Base-by-base conservation (phyloP, 2,329 filamentous ascomycete species). In the Lecanosticta acicola region DNA sequence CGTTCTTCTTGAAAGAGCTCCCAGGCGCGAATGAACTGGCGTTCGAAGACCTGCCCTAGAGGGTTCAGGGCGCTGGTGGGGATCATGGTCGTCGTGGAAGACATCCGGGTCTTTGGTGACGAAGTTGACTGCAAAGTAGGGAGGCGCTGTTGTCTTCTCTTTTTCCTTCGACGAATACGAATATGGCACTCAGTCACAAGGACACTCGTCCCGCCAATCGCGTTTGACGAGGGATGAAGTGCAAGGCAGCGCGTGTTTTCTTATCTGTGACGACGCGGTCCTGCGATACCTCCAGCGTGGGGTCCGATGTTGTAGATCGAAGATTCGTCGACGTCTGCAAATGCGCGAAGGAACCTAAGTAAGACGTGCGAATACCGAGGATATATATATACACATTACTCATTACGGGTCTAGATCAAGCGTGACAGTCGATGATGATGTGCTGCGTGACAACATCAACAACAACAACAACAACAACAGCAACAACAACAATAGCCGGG, bases 1-100 rank as follows among this genome's bases (percentile, higher is more conserved):
- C 40, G 20, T 36, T 50, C 44, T 3, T 32, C 35, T 19, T 49
- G 39, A 19, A 53, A 53, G n/a, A 35, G 32, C 24, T 47, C 40
- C 47, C 50, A 53, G 3, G 50, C 47, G 26, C 33, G 41, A 24
- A 34, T 43, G 26, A 41, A 49, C n/a, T 47, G 39, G n/a, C 37
- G 14, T 32, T 50, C 47, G 29, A 53, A 50, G n/a, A 42, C 20
- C 32, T 52, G 49, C 14, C 49, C 49, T 3, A 48, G 40, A 20
- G 46, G 43, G 41, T 48, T 52, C 16, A 51, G 38, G 17, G 32
- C 44, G 19, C 37, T 41, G 16, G 48, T 50, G 4, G 48, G 48
- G n/a, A 50, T 44, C 13, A 44, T 47, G 7, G 29, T 26, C 13
- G 18, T 37, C 5, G 35, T 10, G 4, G 2, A 11, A 24, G 10